Base-by-base conservation (phyloP, 2,329 filamentous ascomycete genomes). In the Davidsoniella australis region DNA sequence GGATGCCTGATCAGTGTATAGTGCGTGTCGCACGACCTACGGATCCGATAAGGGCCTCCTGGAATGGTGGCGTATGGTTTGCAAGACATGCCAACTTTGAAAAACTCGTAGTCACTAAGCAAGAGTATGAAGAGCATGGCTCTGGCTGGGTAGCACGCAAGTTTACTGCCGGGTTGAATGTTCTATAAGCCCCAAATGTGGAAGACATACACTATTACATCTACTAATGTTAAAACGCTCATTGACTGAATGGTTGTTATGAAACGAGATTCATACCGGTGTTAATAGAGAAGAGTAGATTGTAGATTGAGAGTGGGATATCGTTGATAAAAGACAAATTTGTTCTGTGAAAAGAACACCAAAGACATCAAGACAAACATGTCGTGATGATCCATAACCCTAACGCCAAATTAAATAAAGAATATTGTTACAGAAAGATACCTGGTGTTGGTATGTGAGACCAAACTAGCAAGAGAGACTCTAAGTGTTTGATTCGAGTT, bases 41-140 rank as follows among this genome's bases (percentile, higher is more conserved):
- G 14, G 75, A 94, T 58, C 85, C 89, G 0, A 71, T 94, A 56
- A 80, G 76, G 20, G 85, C 80, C 55, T 86, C 83, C 0, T 98
- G 89, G 89, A 66, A 78, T 10, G 91, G 91, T 14, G 89, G 80
- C n/a, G 82, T 83, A 18, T 74, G 78, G 51, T 68, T 95, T 50
- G 86, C 86, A 1, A 75, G 67, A 46, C 79, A 88, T 57, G 69
- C 71, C 40, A 71, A 82, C 38, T 68, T 93, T 47, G 72, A 78
- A 53, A 72, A 72, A 45, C 64, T 87, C 10, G 73, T 78, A 2
- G 83, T 95, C n/a, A 91, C 85, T 0, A 85, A 84, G 60, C 75
- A 83, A 54, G 86, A 98, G 60, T 98, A 98, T 62, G 78, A 91
- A 47, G 91, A 98, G 63, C 66, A 87, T 59, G 91, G 91, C 7